These are phyloP conservation scores for Ganoderma sinense DNA, from an alignment of 1,284 basidiomycete species.

Conservation along the genomic window DNA sequence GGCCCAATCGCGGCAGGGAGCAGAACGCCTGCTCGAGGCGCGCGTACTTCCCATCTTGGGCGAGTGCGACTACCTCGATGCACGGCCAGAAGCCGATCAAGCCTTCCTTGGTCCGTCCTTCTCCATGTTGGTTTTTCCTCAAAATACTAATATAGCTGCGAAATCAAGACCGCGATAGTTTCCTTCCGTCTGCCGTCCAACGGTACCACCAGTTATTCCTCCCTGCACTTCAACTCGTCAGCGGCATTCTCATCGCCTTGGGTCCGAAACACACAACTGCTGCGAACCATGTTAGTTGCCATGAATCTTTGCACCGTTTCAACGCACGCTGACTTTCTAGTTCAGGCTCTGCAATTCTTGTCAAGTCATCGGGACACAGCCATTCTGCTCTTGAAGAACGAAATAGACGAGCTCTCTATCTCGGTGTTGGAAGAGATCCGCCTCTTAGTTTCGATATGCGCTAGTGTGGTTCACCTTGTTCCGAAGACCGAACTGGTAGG, in stretches of 20 bases:
- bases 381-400: constrained; percentile 79
- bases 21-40: constrained; percentile 86
- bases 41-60: constrained; percentile 83
- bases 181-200: constrained; percentile 87
- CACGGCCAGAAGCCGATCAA: constrained; percentile 83
- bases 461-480: constrained; percentile 70
- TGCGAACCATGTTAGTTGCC: constrained; percentile 64
- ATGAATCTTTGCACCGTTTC: not conserved
- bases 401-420: constrained; percentile 68
- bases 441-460: constrained; percentile 76
- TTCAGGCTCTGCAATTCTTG: constrained; percentile 78
- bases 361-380: constrained; percentile 83
- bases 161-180: constrained; percentile 77
- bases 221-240: constrained; percentile 84
- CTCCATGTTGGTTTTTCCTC: not conserved
- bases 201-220: constrained; percentile 90
- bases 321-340: not conserved
- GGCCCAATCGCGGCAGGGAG: constrained; percentile 83
- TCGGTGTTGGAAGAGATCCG: constrained; percentile 80
- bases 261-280: constrained; percentile 71
- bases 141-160: not conserved
- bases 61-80: constrained; percentile 88
- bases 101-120: constrained; percentile 75
- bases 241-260: constrained; percentile 73
- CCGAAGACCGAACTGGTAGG: constrained; percentile 82